Base-by-base conservation (phyloP, 169 alveolate genomes). In the Amoebophrya sp. region DNA sequence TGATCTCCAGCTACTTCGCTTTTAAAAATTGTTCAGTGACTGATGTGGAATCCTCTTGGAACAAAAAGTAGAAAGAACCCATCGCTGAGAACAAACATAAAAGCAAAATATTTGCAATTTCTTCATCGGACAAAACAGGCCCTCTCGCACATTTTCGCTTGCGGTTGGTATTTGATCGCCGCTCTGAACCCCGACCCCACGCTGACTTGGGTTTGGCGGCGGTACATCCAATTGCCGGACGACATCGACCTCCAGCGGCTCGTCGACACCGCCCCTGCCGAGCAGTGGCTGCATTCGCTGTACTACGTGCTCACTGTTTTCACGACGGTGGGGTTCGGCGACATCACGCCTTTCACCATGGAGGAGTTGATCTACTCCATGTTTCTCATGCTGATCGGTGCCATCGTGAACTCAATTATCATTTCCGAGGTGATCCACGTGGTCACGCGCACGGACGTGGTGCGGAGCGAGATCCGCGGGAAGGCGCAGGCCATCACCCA, bases 251-350 rank as follows among this genome's bases (percentile, higher is more conserved):
- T n/a, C n/a, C n/a, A n/a, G n/a, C n/a, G n/a, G n/a, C n/a, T n/a
- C n/a, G n/a, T n/a, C n/a, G n/a, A n/a, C n/a, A n/a, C n/a, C n/a
- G n/a, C n/a, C n/a, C n/a, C n/a, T n/a, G 88, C 15, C 41, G 88
- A n/a, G 13, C 88, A 69, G 88, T 69, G 88, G 88, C 2, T 20
- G 41, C 88, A 69, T 40, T 20, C 88, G 4, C 0, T 69, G 88
- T 69, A 69, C 41, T 69, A n/a, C 88, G 42, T 90, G 40, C 67
- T 90, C 43, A 90, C 92, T 10, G 50, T 90, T 31, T 90, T 90
- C 92, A 90, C 92, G 88, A 90, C 92, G 23, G 92, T 90, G 88
- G 92, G 92, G 26, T 90, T 90, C n/a, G 92, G 92, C n/a, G 92
- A 90, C 88, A 90, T 90, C 45, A 26, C 90, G 48, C 90, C 92